phyloP scores from a whole-genome alignment of 1,284 basidiomycete species.

The Albatrellus sp. region DNA sequence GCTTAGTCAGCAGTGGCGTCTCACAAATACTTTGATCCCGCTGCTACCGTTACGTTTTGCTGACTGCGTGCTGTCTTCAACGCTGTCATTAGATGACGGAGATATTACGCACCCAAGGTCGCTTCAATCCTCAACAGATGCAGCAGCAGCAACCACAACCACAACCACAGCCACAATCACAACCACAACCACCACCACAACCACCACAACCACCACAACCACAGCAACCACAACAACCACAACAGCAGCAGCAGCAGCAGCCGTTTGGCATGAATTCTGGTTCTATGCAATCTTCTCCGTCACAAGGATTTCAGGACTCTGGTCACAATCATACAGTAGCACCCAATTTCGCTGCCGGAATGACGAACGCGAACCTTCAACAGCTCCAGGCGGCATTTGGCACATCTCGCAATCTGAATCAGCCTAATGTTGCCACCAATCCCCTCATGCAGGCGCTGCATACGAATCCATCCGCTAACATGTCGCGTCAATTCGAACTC shows the following conservation, averaged over 20 bases:
- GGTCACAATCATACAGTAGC: constrained; percentile 28
- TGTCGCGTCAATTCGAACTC: constrained; percentile 34
- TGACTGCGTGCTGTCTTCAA: background rate
- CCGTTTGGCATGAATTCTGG: constrained; percentile 17
- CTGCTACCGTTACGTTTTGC: constrained; percentile 6
- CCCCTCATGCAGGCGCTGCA: constrained; percentile 23
- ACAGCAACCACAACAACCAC: no score
- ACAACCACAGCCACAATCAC: no score
- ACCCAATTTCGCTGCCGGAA: constrained; percentile 24
- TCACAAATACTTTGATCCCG: background rate
- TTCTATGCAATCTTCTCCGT: constrained; percentile 14
- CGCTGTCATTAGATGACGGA: constrained; percentile 18
- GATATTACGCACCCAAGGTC: constrained; percentile 26
- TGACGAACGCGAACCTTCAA: constrained; percentile 8
- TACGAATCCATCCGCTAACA: constrained; percentile 12
- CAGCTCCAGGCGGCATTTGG: constrained; percentile 3
- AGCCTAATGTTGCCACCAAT: constrained; percentile 18
- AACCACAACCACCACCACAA: no score
- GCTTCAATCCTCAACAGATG: constrained; percentile 17
- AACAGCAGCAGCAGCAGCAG: constrained; percentile 27
- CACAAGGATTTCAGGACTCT: constrained; percentile 27
- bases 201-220: no score
- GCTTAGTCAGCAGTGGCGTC: constrained; percentile 11
- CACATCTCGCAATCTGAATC: constrained; percentile 15
- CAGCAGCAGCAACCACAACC: no score